These are phyloP conservation scores for Solanum pinnatisectum DNA, from an alignment of 257 asterid genomes.

Conservation along the genomic window DNA sequence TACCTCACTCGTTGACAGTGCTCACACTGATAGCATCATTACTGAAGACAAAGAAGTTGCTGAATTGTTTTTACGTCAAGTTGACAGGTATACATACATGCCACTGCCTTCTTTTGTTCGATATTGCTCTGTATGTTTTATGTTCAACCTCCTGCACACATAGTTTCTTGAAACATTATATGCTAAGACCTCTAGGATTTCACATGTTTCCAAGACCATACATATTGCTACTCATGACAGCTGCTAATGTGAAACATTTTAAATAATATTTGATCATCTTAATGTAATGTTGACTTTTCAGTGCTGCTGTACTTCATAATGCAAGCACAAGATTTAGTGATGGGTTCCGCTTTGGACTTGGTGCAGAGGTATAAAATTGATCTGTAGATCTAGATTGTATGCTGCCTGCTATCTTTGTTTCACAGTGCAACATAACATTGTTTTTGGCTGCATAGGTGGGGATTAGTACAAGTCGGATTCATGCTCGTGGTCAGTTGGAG, in stretches of 20 bases:
- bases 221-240: not conserved
- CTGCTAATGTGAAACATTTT: not conserved
- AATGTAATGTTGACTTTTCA: slow-evolving; percentile 10
- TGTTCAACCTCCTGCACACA: not conserved
- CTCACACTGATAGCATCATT: slow-evolving; percentile 82
- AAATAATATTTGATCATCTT: not conserved
- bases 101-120: not conserved
- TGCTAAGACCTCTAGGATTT: not conserved
- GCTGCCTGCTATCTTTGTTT: not conserved
- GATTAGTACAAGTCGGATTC: slow-evolving; percentile 89
- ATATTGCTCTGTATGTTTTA: not conserved
- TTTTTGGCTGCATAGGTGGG: slow-evolving; percentile 57
- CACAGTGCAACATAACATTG: not conserved
- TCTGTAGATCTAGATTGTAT: not conserved
- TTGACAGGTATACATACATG: slow-evolving; percentile 36
- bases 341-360: slow-evolving; percentile 93
- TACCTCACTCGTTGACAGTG: slow-evolving; percentile 42
- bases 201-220: not conserved
- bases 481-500: slow-evolving; percentile 98
- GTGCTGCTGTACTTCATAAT: slow-evolving; percentile 94
- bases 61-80: slow-evolving; percentile 56
- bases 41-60: slow-evolving; percentile 73
- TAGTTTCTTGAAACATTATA: not conserved
- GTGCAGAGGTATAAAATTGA: slow-evolving; percentile 59
- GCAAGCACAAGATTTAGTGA: slow-evolving; percentile 91